A percentile compares a stretch with the other conserved stretches of the same genome.
phyloP scores from a whole-genome alignment of 805 yeast genomes.

The Saturnispora saitoi region DNA sequence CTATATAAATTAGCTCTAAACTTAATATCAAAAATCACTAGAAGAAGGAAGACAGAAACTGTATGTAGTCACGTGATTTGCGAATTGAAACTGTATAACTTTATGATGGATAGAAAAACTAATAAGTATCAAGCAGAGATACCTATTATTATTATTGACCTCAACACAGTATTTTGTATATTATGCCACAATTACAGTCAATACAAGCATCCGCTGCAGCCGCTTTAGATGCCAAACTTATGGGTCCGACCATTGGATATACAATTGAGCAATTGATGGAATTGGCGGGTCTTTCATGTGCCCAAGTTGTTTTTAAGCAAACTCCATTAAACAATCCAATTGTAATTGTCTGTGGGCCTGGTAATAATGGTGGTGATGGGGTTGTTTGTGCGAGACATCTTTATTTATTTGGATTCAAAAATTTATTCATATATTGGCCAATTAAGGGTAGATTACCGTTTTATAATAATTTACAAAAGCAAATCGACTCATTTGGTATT shows the following conservation, averaged over 20 bases:
- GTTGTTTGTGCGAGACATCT: conserved; percentile 91
- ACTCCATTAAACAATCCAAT: conserved; percentile 37
- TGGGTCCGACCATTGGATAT: conserved; percentile 63
- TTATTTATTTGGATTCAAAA: conserved; percentile 59
- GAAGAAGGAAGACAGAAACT: too few species aligned
- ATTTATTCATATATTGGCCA: conserved; percentile 75
- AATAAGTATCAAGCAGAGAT: too few species aligned
- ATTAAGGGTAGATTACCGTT: conserved; percentile 50
- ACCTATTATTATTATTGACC: too few species aligned
- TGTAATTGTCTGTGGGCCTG: conserved; percentile 78
- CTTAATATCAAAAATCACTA: too few species aligned
- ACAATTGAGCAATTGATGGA: conserved; percentile 91
- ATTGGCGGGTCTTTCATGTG: conserved; percentile 90
- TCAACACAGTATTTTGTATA: too few species aligned
- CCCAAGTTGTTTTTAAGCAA: conserved; percentile 76
- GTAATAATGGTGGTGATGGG: conserved; percentile 97
- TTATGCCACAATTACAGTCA: conserved; percentile 26
- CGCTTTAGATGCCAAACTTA: conserved; percentile 71
- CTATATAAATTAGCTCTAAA: too few species aligned
- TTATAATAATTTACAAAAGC: conserved; percentile 53
- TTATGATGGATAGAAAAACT: too few species aligned
- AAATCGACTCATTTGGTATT: conserved; percentile 57
- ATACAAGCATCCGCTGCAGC: conserved; percentile 56
- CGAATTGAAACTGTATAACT: too few species aligned
- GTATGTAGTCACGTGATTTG: too few species aligned